Evolutionary conservation across 2,329 filamentous ascomycete species (phyloP).

Genomic region (Huntiella savannae): DNA sequence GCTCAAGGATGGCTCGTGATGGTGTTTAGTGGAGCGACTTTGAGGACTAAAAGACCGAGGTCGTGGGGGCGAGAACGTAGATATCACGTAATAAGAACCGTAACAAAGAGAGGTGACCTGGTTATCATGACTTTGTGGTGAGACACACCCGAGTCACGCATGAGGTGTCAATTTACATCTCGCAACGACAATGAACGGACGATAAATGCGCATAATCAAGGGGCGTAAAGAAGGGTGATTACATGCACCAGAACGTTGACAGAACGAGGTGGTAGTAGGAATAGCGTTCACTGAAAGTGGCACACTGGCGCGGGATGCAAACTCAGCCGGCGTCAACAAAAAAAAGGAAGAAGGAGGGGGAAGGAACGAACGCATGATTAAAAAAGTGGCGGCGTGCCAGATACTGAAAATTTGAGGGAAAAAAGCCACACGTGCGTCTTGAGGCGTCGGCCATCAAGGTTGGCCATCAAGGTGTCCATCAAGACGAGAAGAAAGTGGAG

Average conservation of each 20-base stretch:
- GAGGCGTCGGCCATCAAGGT: constrained; percentile 10
- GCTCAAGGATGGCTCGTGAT: too few relatives aligned
- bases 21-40: too few relatives aligned
- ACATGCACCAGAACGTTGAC: too few relatives aligned
- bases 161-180: background rate
- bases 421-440: background rate
- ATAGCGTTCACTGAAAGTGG: too few relatives aligned
- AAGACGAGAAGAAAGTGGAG: background rate
- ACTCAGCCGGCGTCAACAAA: background rate
- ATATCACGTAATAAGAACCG: too few relatives aligned
- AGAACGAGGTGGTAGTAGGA: too few relatives aligned
- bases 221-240: too few relatives aligned
- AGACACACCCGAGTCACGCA: background rate
- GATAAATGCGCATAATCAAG: background rate
- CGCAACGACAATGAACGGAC: background rate
- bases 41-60: too few relatives aligned
- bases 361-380: background rate
- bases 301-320: too few relatives aligned
- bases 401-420: background rate
- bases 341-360: background rate
- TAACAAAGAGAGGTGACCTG: too few relatives aligned
- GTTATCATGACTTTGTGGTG: too few relatives aligned
- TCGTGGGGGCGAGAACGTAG: too few relatives aligned
- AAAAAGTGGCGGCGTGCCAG: background rate
- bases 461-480: constrained; percentile 11